Evolutionary conservation across 208 protist species (phyloP), one percentile per base, ranked within the genome.

Genomic region (Borovskyia barvae): DNA sequence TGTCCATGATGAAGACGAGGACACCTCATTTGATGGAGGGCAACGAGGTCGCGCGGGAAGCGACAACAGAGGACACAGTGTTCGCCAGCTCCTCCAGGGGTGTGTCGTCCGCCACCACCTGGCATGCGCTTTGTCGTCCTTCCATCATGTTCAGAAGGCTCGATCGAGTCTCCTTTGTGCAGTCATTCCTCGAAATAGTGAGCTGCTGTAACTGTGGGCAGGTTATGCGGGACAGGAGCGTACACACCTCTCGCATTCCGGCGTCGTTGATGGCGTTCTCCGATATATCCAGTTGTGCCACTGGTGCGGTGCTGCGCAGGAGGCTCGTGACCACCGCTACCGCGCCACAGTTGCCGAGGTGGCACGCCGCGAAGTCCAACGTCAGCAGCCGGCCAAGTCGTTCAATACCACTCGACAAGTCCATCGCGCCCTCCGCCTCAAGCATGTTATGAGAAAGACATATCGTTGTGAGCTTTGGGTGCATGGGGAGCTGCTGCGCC

Each of bases 261-360:
- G 45, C 71, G 61, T 90, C 77, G 26, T 63, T 66, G 56, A 92
- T 72, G 45, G 37, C 69, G 64, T 92, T 92, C 40, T 77, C 64
- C 12, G 85, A 81, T 17, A 92, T 41, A 56, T 87, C 77, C 2
- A 92, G 60, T 43, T 82, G 74, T 32, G 59, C 63, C 17, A 92
- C n/a, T 5, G 85, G 77, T n/a, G 62, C 35, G 32, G 49, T 42
- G 62, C 65, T 63, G 14, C 72, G 58, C 43, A 76, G 48, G 8
- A 88, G 33, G 2, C 72, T 59, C 5, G 67, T 67, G 19, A 78
- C 73, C 15, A 92, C 71, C 2, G 63, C 36, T 20, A 64, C 63
- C 22, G 66, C 78, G n/a, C 85, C 85, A 24, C 46, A 51, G 47
- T 79, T 72, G 35, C 72, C 66, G 24, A 92, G 59, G 51, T 85